These are phyloP conservation scores for Candida gigantensis DNA, from an alignment of 1,139 yeast genomes.

Conservation along the genomic window DNA sequence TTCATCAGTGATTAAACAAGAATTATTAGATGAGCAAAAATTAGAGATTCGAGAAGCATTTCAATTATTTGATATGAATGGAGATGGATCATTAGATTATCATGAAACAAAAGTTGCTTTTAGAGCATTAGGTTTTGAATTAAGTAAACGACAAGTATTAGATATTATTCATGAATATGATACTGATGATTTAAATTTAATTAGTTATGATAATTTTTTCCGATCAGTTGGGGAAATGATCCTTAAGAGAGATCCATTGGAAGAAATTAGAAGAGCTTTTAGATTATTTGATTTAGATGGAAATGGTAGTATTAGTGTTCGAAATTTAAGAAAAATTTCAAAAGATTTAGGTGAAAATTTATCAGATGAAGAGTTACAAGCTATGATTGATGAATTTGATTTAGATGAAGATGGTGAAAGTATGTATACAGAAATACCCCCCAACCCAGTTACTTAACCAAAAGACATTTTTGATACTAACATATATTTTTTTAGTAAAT, in stretches of 20 bases:
- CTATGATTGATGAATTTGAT: slow-evolving; percentile 98
- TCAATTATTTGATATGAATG: slow-evolving; percentile 86
- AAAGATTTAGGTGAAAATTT: slow-evolving; percentile 90
- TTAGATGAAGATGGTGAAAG: slow-evolving; percentile 94
- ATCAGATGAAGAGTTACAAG: slow-evolving; percentile 88
- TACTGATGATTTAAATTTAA: slow-evolving; percentile 68
- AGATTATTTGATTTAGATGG: slow-evolving; percentile 84
- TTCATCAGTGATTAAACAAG: slow-evolving; percentile 43
- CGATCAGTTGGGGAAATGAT: slow-evolving; percentile 78
- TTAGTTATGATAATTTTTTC: slow-evolving; percentile 80
- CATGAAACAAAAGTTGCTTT: slow-evolving; percentile 93
- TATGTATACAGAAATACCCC: slow-evolving; percentile 26
- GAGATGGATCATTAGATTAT: slow-evolving; percentile 86
- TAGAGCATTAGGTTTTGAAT: slow-evolving; percentile 90
- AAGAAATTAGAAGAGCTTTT: slow-evolving; percentile 90
- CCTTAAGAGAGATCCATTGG: slow-evolving; percentile 84
- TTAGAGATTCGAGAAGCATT: slow-evolving; percentile 95
- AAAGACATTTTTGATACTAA: slow-evolving; percentile 20
- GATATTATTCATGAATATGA: slow-evolving; percentile 82
- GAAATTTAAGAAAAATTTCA: slow-evolving; percentile 86
- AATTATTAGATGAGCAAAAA: slow-evolving; percentile 83
- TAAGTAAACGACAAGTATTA: slow-evolving; percentile 76
- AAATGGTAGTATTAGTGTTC: slow-evolving; percentile 81
- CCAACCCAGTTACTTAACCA: not conserved
- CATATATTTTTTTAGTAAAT: slow-evolving; percentile 46